A percentile compares a stretch with the other conserved stretches of the same genome.
Evolutionary conservation across 495 filamentous ascomycete species (phyloP).

Genomic region (Aspergillus bertholletiae): DNA sequence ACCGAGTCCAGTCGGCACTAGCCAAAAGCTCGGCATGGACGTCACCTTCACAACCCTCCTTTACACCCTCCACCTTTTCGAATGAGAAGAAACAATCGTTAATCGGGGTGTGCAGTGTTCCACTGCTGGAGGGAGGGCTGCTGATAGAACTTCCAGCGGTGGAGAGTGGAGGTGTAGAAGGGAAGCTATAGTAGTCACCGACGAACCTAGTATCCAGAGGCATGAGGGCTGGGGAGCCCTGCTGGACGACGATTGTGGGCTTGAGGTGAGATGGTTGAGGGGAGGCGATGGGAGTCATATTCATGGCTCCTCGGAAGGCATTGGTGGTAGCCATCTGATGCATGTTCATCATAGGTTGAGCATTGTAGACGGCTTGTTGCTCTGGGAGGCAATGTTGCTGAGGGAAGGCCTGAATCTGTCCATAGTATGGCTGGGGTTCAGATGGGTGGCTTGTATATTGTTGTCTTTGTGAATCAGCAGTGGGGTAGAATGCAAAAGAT

Average conservation of each 20-base stretch:
- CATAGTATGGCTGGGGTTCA: conserved; percentile 44
- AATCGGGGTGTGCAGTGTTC: conserved; percentile 76
- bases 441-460: conserved; percentile 77
- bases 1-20: conserved; percentile 70
- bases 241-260: conserved; percentile 67
- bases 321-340: conserved; percentile 64
- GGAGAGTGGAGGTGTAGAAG: conserved; percentile 85
- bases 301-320: conserved; percentile 51
- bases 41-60: conserved; percentile 75
- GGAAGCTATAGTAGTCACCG: conserved; percentile 71
- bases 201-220: conserved; percentile 74
- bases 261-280: conserved; percentile 74
- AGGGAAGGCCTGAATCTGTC: conserved; percentile 41
- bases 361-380: conserved; percentile 33
- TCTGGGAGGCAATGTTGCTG: conserved; percentile 33
- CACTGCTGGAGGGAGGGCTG: conserved; percentile 77
- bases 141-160: conserved; percentile 78
- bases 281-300: conserved; percentile 73
- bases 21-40: conserved; percentile 73
- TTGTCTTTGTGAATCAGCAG: conserved; percentile 70
- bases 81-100: conserved; percentile 73
- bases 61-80: conserved; percentile 73
- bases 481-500: conserved; percentile 89
- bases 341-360: conserved; percentile 64
- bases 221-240: conserved; percentile 68